Evolutionary conservation across 2,329 filamentous ascomycete genomes (phyloP).

Genomic region (Aspergillus ochraceoroseus): DNA sequence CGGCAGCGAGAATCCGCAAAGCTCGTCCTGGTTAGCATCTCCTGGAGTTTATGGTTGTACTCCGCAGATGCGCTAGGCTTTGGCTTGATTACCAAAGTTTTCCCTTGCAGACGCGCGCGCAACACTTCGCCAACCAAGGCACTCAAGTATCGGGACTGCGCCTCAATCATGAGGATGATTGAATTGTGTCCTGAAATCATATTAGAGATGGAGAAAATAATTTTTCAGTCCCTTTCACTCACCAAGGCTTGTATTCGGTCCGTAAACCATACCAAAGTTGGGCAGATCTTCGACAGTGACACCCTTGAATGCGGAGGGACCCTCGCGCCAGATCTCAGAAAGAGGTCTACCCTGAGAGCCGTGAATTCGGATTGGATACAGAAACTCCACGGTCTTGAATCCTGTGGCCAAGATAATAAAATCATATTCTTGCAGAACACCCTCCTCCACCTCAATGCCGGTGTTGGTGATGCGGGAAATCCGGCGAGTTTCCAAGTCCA

Average conservation of each 20-base stretch:
- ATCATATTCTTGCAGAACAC: constrained; percentile 47
- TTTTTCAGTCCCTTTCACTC: no score
- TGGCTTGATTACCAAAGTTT: constrained; percentile 46
- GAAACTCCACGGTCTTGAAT: constrained; percentile 56
- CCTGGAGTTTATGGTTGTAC: constrained; percentile 49
- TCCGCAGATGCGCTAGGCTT: constrained; percentile 36
- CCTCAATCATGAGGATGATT: constrained; percentile 59
- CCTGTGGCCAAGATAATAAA: constrained; percentile 56
- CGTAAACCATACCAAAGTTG: constrained; percentile 56
- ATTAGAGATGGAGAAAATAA: constrained; percentile 7
- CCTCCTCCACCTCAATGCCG: constrained; percentile 46
- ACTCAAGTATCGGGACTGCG: constrained; percentile 53
- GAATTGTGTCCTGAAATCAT: constrained; percentile 51
- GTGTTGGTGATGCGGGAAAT: constrained; percentile 47
- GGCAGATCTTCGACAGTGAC: constrained; percentile 50
- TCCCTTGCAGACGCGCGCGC: constrained; percentile 39
- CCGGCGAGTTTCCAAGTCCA: constrained; percentile 48
- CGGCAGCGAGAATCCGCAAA: constrained; percentile 54
- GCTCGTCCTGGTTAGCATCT: constrained; percentile 39
- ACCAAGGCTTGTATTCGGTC: constrained; percentile 52
- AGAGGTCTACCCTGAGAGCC: constrained; percentile 45
- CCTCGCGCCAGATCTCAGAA: constrained; percentile 49
- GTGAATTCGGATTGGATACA: constrained; percentile 54
- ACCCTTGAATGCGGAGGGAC: constrained; percentile 50
- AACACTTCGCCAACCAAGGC: constrained; percentile 49